These are phyloP conservation scores for Hypoxylon sp. DNA, from an alignment of 2,329 filamentous ascomycete species.

Conservation along the genomic window DNA sequence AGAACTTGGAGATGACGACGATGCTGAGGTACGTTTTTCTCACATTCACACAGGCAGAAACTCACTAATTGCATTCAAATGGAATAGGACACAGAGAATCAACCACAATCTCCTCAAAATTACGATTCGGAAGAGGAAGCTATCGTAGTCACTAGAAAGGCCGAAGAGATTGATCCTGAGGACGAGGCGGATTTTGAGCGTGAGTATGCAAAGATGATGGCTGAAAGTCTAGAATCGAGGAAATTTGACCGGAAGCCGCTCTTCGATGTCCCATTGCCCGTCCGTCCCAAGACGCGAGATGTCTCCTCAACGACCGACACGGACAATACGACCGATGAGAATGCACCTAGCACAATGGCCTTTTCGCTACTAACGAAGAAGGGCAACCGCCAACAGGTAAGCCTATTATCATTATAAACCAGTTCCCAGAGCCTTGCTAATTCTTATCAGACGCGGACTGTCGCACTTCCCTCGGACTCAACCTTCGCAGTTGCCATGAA, in stretches of 20 bases:
- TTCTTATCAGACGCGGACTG: slow-evolving; percentile 78
- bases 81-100: slow-evolving; percentile 58
- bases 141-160: slow-evolving; percentile 89
- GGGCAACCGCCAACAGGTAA: slow-evolving; percentile 91
- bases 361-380: slow-evolving; percentile 96
- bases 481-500: slow-evolving; percentile 97
- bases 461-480: slow-evolving; percentile 89
- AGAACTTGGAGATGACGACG: slow-evolving; percentile 67
- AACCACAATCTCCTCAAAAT: slow-evolving; percentile 58
- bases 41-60: not conserved
- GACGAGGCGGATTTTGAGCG: slow-evolving; percentile 97
- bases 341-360: slow-evolving; percentile 78
- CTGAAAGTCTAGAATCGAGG: slow-evolving; percentile 92
- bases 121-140: slow-evolving; percentile 83
- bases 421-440: slow-evolving; percentile 29
- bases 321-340: slow-evolving; percentile 50
- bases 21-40: slow-evolving; percentile 59
- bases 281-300: slow-evolving; percentile 76
- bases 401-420: slow-evolving; percentile 36
- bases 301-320: slow-evolving; percentile 47
- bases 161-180: slow-evolving; percentile 90
- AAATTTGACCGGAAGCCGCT: slow-evolving; percentile 95
- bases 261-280: slow-evolving; percentile 97
- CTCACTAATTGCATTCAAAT: slow-evolving; percentile 27
- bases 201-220: slow-evolving; percentile 98